A percentile compares a stretch with the other conserved stretches of the same genome.
These are phyloP conservation scores for Vaccinium macrocarpon DNA, from an alignment of 148 eudicot species.

Conservation along the genomic window DNA sequence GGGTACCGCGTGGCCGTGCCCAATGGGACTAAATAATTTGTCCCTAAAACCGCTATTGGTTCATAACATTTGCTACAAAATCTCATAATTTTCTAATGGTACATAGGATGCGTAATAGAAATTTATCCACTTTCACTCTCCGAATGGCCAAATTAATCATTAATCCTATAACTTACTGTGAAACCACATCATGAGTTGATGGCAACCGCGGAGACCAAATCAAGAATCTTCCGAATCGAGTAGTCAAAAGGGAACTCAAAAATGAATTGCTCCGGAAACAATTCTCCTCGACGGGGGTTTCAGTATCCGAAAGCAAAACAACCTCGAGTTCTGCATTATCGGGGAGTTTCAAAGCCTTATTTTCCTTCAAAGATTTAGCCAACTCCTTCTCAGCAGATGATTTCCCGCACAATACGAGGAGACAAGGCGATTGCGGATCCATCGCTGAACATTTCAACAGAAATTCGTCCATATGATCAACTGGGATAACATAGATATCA, in stretches of 20 bases:
- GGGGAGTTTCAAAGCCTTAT: conserved; percentile 41
- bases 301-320: conserved; percentile 42
- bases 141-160: background rate
- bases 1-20: too few relatives aligned
- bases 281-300: conserved; percentile 20
- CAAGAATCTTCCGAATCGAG: conserved; percentile 63
- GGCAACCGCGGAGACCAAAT: conserved; percentile 71
- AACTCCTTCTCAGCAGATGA: conserved; percentile 54
- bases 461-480: background rate
- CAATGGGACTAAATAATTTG: too few relatives aligned
- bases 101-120: too few relatives aligned
- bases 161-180: conserved; percentile 44
- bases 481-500: background rate
- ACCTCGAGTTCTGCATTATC: conserved; percentile 36
- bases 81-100: too few relatives aligned
- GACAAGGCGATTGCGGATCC: conserved; percentile 38
- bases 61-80: too few relatives aligned
- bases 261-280: conserved; percentile 39
- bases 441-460: conserved; percentile 32
- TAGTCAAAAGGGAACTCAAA: conserved; percentile 48
- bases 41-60: too few relatives aligned
- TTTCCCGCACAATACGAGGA: conserved; percentile 55
- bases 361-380: conserved; percentile 37
- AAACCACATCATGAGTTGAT: conserved; percentile 80
- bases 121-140: background rate